Percentiles rank a stretch among this genome's conserved stretches.
phyloP scores from a whole-genome alignment of 2,329 filamentous ascomycete genomes.

The Chrysoporthe austroafricana region DNA sequence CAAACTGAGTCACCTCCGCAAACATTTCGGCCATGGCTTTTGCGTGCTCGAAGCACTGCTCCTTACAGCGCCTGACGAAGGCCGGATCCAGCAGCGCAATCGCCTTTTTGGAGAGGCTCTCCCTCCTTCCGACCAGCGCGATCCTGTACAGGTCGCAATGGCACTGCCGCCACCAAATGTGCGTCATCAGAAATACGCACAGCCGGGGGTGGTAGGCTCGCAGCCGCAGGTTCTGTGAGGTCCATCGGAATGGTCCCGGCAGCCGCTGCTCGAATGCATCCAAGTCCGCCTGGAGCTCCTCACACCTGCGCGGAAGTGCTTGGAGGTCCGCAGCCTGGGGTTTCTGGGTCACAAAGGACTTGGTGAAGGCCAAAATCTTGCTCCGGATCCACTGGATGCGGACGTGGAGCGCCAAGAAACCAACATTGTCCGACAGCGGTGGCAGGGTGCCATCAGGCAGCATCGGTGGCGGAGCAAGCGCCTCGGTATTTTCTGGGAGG shows the following conservation, averaged over 20 bases:
- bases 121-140: conserved; percentile 54
- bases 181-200: conserved; percentile 63
- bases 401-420: conserved; percentile 60
- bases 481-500: conserved; percentile 58
- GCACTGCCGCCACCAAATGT: conserved; percentile 63
- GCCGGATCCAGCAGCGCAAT: conserved; percentile 51
- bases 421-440: conserved; percentile 56
- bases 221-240: conserved; percentile 58
- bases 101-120: conserved; percentile 50
- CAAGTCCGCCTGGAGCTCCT: conserved; percentile 50
- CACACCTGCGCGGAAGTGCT: conserved; percentile 50
- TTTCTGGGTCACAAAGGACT: conserved; percentile 46
- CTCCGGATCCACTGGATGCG: conserved; percentile 60
- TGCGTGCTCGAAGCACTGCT: conserved; percentile 58
- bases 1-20: conserved; percentile 53
- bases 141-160: conserved; percentile 61
- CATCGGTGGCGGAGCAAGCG: conserved; percentile 48
- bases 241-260: conserved; percentile 61
- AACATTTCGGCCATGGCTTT: conserved; percentile 61
- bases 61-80: conserved; percentile 53
- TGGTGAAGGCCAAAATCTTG: conserved; percentile 58
- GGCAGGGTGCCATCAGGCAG: conserved; percentile 47
- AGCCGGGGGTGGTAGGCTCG: conserved; percentile 61
- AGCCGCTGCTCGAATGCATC: conserved; percentile 57
- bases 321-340: conserved; percentile 45